Conservation (phyloP, 768 basidiomycete species). For the Fomitopsis serialis region DNA sequence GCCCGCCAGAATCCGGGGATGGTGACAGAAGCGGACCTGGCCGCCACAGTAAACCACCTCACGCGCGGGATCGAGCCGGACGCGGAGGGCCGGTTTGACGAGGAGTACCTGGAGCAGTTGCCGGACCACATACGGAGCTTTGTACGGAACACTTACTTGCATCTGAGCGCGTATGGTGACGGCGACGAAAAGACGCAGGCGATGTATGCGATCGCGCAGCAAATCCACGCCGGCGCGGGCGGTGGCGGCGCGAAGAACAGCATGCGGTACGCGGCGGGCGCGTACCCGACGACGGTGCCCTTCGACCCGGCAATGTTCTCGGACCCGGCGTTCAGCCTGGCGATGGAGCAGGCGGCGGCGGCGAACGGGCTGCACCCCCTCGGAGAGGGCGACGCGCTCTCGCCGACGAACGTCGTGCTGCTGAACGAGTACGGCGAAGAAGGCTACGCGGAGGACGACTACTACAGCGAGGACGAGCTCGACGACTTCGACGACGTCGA, state of each 20-base stretch:
- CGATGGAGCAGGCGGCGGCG: slow-evolving; percentile 44
- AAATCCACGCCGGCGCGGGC: slow-evolving; percentile 43
- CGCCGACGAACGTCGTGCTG: slow-evolving; percentile 28
- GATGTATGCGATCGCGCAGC: slow-evolving; percentile 66
- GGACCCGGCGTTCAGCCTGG: slow-evolving; percentile 46
- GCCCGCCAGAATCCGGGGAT: slow-evolving; percentile 24
- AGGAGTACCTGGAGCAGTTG: slow-evolving; percentile 66
- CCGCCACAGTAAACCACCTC: slow-evolving; percentile 57
- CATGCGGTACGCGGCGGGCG: slow-evolving; percentile 35
- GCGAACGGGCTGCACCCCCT: slow-evolving; percentile 21
- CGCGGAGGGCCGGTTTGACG: slow-evolving; percentile 37
- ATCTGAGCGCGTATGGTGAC: slow-evolving; percentile 28
- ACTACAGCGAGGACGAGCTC: slow-evolving; percentile 43
- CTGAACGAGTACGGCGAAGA: slow-evolving; percentile 33
- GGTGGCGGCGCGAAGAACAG: slow-evolving; percentile 25
- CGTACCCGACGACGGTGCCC: slow-evolving; percentile 34
- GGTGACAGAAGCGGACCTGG: slow-evolving; percentile 51
- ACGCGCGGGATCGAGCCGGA: slow-evolving; percentile 47
- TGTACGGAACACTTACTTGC: slow-evolving; percentile 39
- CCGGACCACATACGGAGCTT: slow-evolving; percentile 67
- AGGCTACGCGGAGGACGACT: slow-evolving; percentile 35
- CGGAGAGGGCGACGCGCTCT: slow-evolving; percentile 7
- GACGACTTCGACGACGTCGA: slow-evolving; percentile 33
- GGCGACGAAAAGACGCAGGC: slow-evolving; percentile 45
- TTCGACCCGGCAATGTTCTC: slow-evolving; percentile 50